Conservation (phyloP, 2,329 filamentous ascomycete genomes). For the Pseudogymnoascus sp. region DNA sequence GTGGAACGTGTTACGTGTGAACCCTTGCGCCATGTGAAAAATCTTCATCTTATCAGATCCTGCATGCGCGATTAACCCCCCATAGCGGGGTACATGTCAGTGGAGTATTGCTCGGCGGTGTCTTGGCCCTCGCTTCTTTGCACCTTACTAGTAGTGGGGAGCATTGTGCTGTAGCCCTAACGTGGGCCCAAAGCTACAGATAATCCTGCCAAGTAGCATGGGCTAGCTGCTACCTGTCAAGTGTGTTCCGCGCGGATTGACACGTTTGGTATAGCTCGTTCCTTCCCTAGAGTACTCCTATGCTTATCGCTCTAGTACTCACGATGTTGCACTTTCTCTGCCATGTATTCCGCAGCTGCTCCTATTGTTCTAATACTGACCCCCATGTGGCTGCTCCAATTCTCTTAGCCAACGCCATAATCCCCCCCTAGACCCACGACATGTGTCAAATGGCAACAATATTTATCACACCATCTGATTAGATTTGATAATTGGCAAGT, state of each 20-base stretch:
- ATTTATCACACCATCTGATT: slow-evolving; percentile 6
- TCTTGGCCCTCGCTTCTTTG: neutral
- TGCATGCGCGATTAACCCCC: neutral
- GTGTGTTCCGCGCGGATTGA: neutral
- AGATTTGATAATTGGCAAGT: slow-evolving; percentile 1
- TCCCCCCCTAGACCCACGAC: neutral
- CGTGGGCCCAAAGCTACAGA: neutral
- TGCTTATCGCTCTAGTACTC: neutral
- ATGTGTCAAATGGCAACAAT: neutral
- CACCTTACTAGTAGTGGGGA: neutral
- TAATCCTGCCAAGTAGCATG: neutral
- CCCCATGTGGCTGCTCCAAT: neutral
- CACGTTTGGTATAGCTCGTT: neutral
- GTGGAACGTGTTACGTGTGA: neutral
- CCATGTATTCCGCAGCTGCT: neutral
- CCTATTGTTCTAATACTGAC: neutral
- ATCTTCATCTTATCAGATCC: slow-evolving; percentile 7
- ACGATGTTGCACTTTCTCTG: neutral
- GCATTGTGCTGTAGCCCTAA: neutral
- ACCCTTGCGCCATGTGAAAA: neutral
- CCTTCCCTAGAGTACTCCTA: neutral
- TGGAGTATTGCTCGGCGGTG: neutral
- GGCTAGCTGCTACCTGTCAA: neutral
- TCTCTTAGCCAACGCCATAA: neutral
- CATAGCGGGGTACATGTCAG: neutral